Evolutionary conservation across 257 asterid genomes (phyloP), one percentile per base, ranked within the genome.

Genomic region (Linaria vulgaris): DNA sequence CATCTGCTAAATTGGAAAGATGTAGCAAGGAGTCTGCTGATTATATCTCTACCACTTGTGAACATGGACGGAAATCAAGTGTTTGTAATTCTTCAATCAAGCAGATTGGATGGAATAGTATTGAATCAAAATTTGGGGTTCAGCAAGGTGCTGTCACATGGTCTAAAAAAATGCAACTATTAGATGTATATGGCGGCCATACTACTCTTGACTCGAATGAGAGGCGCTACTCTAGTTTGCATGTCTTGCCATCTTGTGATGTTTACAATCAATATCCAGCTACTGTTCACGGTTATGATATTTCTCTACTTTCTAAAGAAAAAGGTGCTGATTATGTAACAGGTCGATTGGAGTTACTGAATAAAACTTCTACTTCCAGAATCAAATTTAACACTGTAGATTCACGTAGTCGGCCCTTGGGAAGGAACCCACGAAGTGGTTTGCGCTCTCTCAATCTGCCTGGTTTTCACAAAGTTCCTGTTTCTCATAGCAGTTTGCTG

Each of bases 211-310:
- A 89, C 53, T 30, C 76, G 22, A 75, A 86, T 68, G 97, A 94
- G 86, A 87, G 95, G 78, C 94, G 95, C 59, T 87, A 85, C 65
- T 76, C 74, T 51, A 90, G 96, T 71, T 69, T 90, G 87, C 96
- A 79, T 48, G 63, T 79, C 64, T 95, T 94, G 19, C 73, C 95
- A 46, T 71, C 95, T 60, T 75, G 90, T 51, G 84, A 69, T 56
- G 78, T 76, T 78, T 79, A 71, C 71, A 91, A 81, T 64, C 88
- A 78, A 64, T 96, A 85, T 75, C 99, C 99, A 27, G 87, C 86
- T 25, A 94, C 99, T 48, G 73, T 94, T 57, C 96, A 87, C 72
- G 96, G 96, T 41, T 84, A 83, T 68, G 79, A 84, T 56, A 24
- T 85, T 75, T 72, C 88, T 52, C 77, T 23, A 61, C 48, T 66